Base-by-base conservation (phyloP, 2,329 filamentous ascomycete genomes). In the Aspergillus versicolor region DNA sequence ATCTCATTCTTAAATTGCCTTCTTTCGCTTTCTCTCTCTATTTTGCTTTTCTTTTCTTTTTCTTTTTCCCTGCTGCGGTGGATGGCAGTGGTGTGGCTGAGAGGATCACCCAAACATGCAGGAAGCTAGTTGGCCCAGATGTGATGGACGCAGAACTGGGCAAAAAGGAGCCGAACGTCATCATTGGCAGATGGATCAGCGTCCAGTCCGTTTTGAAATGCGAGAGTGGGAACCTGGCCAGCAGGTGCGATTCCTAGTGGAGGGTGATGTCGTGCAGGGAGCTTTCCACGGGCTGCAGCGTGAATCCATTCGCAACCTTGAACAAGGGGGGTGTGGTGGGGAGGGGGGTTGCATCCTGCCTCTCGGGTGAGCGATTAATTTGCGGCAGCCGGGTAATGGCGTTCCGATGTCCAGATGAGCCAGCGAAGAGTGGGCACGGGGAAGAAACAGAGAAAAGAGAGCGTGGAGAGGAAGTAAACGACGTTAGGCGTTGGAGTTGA, bases 111-210 rank as follows among this genome's bases (percentile, higher is more conserved):
- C 67, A 63, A 62, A 61, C 61, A 54, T 65, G 67, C 67, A 71
- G 67, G 57, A 67, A 59, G 64, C 69, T 70, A 70, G 64, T 64
- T 70, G 64, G 66, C 55, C 54, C 56, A 61, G 56, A 68, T 65
- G 63, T 62, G 59, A 64, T 65, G 62, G 51, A 60, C 55, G 65
- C 53, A 45, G 32, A 52, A 37, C 56, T 61, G 57, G 46, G 30
- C 34, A 48, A 65, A 64, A 65, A 61, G 64, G 46, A 57, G 49
- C 50, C 46, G 56, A 56, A 52, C 17, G 38, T 40, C 21, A 56
- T 62, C 47, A 63, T 61, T 63, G 59, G 61, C 40, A 53, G 53
- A 56, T 47, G 45, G 44, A 41, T 37, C 49, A 47, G 53, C 37
- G 56, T 53, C 54, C 52, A 63, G 55, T 57, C 49, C 45, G 46